Evolutionary conservation across 1,284 basidiomycete genomes (phyloP).

Genomic region (Pseudozyma sp.): DNA sequence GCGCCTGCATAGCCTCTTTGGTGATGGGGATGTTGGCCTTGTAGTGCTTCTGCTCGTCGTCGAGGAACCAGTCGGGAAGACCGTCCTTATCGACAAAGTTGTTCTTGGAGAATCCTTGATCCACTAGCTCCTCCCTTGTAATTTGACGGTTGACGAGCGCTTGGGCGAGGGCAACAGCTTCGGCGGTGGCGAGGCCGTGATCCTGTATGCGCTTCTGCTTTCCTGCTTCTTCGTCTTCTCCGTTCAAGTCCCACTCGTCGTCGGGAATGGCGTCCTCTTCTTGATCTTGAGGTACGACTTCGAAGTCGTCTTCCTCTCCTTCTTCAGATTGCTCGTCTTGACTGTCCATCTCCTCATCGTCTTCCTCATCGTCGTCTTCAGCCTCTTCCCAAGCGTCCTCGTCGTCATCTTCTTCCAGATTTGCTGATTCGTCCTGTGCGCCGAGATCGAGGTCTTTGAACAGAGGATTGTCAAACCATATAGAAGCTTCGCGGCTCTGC

Average conservation of each 20-base stretch:
- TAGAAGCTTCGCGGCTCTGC: slow-evolving; percentile 72
- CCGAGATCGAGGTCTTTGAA: slow-evolving; percentile 81
- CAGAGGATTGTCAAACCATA: slow-evolving; percentile 96
- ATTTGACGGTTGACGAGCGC: slow-evolving; percentile 90
- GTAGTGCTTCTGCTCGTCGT: slow-evolving; percentile 94
- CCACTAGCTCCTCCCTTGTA: slow-evolving; percentile 88
- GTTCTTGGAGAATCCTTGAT: slow-evolving; percentile 95
- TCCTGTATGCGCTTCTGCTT: slow-evolving; percentile 81
- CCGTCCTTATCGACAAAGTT: slow-evolving; percentile 86
- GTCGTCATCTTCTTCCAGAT: slow-evolving; percentile 67
- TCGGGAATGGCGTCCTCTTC: slow-evolving; percentile 80
- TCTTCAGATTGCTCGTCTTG: slow-evolving; percentile 60
- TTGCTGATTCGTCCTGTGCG: slow-evolving; percentile 71
- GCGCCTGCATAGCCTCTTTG: slow-evolving; percentile 89
- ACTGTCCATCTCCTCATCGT: slow-evolving; percentile 67
- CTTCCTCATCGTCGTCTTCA: slow-evolving; percentile 57
- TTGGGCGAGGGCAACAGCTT: slow-evolving; percentile 91
- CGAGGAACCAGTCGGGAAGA: slow-evolving; percentile 95
- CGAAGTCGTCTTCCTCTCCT: slow-evolving; percentile 61
- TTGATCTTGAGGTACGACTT: slow-evolving; percentile 60
- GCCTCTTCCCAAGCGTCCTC: slow-evolving; percentile 42
- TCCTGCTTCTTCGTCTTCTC: slow-evolving; percentile 78
- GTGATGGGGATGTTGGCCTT: slow-evolving; percentile 95
- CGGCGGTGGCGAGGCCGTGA: slow-evolving; percentile 86
- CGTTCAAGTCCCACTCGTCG: slow-evolving; percentile 84